phyloP scores from a whole-genome alignment of 2,329 filamentous ascomycete genomes.

The Hypoxylon sp. region DNA sequence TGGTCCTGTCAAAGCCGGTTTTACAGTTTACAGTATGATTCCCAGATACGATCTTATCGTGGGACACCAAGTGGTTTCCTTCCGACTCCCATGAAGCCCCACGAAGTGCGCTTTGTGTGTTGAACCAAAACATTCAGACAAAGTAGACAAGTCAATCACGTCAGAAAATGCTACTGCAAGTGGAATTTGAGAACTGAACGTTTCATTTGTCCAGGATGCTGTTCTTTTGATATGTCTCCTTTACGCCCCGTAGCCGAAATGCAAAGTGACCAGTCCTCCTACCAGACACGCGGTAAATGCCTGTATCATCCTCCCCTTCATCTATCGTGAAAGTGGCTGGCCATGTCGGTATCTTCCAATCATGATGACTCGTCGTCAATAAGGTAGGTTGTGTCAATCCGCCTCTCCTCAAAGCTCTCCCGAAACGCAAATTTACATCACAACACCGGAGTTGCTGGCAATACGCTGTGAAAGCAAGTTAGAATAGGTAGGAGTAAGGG shows the following conservation, averaged over 20 bases:
- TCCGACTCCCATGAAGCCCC: background rate
- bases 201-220: conserved; percentile 62
- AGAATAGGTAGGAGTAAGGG: conserved; percentile 45
- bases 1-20: background rate
- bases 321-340: conserved; percentile 46
- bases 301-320: conserved; percentile 33
- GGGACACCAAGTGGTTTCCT: background rate
- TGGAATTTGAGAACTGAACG: conserved; percentile 50
- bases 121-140: background rate
- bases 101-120: background rate
- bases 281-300: conserved; percentile 50
- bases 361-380: conserved; percentile 50
- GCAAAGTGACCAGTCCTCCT: conserved; percentile 64
- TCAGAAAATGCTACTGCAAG: background rate
- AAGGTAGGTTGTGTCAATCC: conserved; percentile 43
- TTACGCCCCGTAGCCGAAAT: conserved; percentile 69
- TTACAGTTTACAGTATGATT: background rate
- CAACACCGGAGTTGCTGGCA: conserved; percentile 99
- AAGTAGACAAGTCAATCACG: conserved; percentile 28
- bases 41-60: background rate
- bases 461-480: conserved; percentile 79
- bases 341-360: conserved; percentile 48
- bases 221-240: conserved; percentile 66
- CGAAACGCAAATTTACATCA: conserved; percentile 83
- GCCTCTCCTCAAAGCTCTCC: conserved; percentile 44